Evolutionary conservation across 768 basidiomycete genomes (phyloP).

Genomic region (Pisolithus sp.): DNA sequence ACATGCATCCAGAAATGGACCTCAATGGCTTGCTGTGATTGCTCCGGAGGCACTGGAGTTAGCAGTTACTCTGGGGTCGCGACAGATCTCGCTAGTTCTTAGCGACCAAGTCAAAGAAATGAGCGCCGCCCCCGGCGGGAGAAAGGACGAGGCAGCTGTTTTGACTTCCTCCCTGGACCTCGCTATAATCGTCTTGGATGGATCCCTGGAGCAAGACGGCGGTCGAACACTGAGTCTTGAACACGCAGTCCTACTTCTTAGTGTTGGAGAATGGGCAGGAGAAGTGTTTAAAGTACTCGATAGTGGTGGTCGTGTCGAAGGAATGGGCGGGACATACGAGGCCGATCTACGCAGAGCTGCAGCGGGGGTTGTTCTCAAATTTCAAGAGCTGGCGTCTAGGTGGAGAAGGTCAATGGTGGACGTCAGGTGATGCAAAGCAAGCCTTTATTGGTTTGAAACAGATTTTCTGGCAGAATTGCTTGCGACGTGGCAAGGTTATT

Average conservation of each 20-base stretch:
- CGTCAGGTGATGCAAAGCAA: conserved; percentile 14
- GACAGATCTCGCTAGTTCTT: conserved; percentile 44
- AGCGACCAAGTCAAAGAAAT: conserved; percentile 32
- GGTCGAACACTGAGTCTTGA: conserved; percentile 73
- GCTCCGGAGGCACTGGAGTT: conserved; percentile 81
- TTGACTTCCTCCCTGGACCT: conserved; percentile 74
- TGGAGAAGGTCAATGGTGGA: conserved; percentile 65
- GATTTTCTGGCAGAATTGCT: too few species aligned
- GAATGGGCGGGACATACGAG: conserved; percentile 62
- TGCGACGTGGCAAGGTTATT: too few species aligned
- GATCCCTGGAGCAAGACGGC: conserved; percentile 66
- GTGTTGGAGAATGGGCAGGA: conserved; percentile 75
- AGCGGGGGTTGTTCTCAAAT: conserved; percentile 76
- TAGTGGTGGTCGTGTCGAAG: conserved; percentile 52
- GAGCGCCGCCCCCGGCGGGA: conserved; percentile 11
- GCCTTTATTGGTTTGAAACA: too few species aligned
- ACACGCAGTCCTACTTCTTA: conserved; percentile 63
- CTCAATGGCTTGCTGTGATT: conserved; percentile 74
- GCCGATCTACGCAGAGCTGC: conserved; percentile 58
- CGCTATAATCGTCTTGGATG: conserved; percentile 69
- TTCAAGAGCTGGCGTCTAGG: conserved; percentile 61
- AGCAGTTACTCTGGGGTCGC: conserved; percentile 70
- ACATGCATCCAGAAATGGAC: conserved; percentile 75
- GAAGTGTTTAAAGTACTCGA: conserved; percentile 60
- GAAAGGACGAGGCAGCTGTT: conserved; percentile 62